phyloP scores from a whole-genome alignment of 2,329 filamentous ascomycete genomes.

The Drechslerella dactyloides region DNA sequence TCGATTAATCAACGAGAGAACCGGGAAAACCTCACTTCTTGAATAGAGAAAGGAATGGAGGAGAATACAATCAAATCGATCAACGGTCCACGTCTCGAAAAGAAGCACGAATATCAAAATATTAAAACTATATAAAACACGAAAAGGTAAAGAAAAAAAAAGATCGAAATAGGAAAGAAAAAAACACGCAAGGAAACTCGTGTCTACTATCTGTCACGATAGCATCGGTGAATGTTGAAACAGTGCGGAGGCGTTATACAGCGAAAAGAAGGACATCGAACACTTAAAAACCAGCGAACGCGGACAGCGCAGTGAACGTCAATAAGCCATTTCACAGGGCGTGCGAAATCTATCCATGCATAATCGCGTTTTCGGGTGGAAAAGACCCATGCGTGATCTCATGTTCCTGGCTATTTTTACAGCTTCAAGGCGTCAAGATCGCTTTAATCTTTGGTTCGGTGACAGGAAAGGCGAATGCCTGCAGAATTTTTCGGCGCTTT shows the following conservation, averaged over 20 bases:
- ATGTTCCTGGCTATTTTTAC: constrained; percentile 45
- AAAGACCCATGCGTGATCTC: constrained; percentile 34
- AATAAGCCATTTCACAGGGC: constrained; percentile 38
- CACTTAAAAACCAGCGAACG: constrained; percentile 32
- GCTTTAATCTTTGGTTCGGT: constrained; percentile 10
- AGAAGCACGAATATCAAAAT: constrained; percentile 42
- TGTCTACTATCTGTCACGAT: constrained; percentile 25
- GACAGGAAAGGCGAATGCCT: constrained; percentile 9
- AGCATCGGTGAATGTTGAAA: constrained; percentile 34
- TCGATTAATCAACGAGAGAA: background rate
- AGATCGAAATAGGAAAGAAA: constrained; percentile 40
- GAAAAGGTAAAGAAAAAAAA: constrained; percentile 17
- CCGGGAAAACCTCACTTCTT: constrained; percentile 19
- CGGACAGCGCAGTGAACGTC: constrained; percentile 27
- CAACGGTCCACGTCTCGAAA: constrained; percentile 35
- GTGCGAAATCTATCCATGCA: constrained; percentile 30
- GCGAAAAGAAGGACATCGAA: constrained; percentile 22
- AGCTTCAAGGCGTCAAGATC: constrained; percentile 44
- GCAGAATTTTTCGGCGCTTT: constrained; percentile 8
- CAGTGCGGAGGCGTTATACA: constrained; percentile 26
- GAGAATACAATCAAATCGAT: constrained; percentile 24
- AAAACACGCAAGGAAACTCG: constrained; percentile 50
- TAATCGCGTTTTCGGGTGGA: constrained; percentile 39
- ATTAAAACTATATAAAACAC: constrained; percentile 31
- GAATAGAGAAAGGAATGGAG: constrained; percentile 24